Percentiles rank a stretch among this genome's conserved stretches.
Conservation (phyloP, 306 rosid genomes). For the Corylus americana region DNA sequence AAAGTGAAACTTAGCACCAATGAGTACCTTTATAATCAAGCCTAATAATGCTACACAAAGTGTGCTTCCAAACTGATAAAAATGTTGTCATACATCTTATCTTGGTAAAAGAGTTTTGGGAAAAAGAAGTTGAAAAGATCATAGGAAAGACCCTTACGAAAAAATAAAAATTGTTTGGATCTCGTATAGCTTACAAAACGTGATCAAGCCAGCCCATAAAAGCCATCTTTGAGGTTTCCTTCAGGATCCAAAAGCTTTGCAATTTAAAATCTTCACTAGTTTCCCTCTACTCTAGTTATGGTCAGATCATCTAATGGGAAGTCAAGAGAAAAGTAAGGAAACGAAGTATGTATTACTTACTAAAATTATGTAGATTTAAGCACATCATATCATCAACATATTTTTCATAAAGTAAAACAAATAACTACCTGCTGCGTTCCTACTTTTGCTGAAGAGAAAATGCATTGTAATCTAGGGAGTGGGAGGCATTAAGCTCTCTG, state of each 20-base stretch:
- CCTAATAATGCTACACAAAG: neutral
- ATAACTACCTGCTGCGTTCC: neutral
- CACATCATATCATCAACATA: neutral
- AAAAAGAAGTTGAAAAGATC: neutral
- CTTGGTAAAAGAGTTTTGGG: neutral
- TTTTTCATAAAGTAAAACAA: neutral
- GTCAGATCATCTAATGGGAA: neutral
- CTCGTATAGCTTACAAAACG: neutral
- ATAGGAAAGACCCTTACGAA: neutral
- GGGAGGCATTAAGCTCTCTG: conserved; percentile 33
- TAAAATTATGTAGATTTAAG: neutral
- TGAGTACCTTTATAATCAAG: too few relatives aligned
- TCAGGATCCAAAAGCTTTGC: neutral
- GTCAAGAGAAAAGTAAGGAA: neutral
- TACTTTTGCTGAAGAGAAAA: conserved; percentile 1
- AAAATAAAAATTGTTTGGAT: neutral
- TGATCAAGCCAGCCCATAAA: neutral
- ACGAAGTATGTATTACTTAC: neutral
- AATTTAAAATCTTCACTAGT: neutral
- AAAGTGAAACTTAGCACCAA: too few relatives aligned
- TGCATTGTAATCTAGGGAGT: conserved; percentile 38
- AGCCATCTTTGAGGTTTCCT: neutral
- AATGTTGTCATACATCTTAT: neutral
- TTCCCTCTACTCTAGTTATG: neutral
- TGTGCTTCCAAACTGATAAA: neutral